Conservation (phyloP, 495 filamentous ascomycete species). For the Neurospora pannonica region DNA sequence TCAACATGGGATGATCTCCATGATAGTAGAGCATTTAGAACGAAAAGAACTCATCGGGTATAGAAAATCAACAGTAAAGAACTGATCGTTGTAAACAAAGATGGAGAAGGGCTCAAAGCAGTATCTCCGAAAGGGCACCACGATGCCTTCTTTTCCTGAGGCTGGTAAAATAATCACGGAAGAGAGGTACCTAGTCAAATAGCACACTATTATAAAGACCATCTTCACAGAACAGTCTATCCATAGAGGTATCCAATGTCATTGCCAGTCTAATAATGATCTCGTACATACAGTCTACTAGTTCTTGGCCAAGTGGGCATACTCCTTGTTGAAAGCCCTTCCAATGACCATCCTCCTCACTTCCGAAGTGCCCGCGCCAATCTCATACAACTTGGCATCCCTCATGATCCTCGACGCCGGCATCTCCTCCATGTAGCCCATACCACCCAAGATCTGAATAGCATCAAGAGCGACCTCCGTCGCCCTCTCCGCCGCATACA, state of each 20-base stretch:
- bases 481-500: conserved; percentile 89
- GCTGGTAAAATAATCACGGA: too few relatives aligned
- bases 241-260: not conserved
- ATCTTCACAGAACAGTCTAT: too few relatives aligned
- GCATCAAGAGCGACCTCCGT: conserved; percentile 83
- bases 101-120: not conserved
- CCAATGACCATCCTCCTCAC: conserved; percentile 92
- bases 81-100: not conserved
- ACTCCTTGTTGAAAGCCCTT: conserved; percentile 88
- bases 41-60: not conserved
- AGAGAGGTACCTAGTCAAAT: too few relatives aligned
- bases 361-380: conserved; percentile 93
- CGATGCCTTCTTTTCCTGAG: not conserved
- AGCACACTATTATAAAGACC: too few relatives aligned
- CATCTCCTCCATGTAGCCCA: conserved; percentile 94
- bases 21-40: not conserved
- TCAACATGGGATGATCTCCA: not conserved
- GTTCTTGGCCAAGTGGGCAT: conserved; percentile 36
- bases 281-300: not conserved
- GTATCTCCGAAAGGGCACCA: not conserved
- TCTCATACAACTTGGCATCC: conserved; percentile 84
- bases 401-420: conserved; percentile 75
- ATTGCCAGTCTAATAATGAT: not conserved
- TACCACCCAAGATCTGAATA: conserved; percentile 92
- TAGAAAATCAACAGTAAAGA: not conserved